Base-by-base conservation (phyloP, 2,329 filamentous ascomycete genomes). In the Pseudophaeomoniella oleicola region DNA sequence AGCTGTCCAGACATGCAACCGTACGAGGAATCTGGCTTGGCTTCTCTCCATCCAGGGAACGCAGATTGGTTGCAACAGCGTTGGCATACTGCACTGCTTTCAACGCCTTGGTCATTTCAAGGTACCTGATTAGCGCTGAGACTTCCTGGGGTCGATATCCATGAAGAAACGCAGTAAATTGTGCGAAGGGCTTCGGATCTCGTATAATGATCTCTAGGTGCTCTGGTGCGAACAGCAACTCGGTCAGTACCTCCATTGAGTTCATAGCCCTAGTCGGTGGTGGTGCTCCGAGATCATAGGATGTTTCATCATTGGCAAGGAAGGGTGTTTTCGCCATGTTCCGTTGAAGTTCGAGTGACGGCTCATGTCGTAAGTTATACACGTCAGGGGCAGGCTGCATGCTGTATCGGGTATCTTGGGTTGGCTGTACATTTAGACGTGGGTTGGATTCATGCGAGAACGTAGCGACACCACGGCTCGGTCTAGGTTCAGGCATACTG, bases 41-140 rank as follows among this genome's bases (percentile, higher is more conserved):
- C 4, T 47, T 41, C 32, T 51, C 46, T 15, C 49, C 50, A 3
- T 45, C 41, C 4, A 43, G 34, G 13, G 46, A 40, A 11, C 46
- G 42, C 2, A 62, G 39, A 11, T 46, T 50, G 16, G 56, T 50
- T 5, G 59, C 59, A 33, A 64, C 40, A 1, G 60, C 54, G 43
- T 63, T 64, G 16, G 61, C 61, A 44, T 63, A 65, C 35, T 62
- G 56, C 6, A 64, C 44, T 1, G 62, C 62, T 4, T 53, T 51
- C 30, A 57, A 51, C 1, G 58, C 61, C 42, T 65, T 64, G 37
- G 56, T 54, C 10, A 52, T 50, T 33, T 60, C 55, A 2, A 58
- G 42, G 45, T 63, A 63, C 13, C 53, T 50, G 4, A 54, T 46
- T 16, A 65, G 49, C 1, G 50, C 42, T 1, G 54, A 49, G 9